A percentile compares a stretch with the other conserved stretches of the same genome.
phyloP scores from a whole-genome alignment of 805 yeast genomes.

The Candida dajiaensis region DNA sequence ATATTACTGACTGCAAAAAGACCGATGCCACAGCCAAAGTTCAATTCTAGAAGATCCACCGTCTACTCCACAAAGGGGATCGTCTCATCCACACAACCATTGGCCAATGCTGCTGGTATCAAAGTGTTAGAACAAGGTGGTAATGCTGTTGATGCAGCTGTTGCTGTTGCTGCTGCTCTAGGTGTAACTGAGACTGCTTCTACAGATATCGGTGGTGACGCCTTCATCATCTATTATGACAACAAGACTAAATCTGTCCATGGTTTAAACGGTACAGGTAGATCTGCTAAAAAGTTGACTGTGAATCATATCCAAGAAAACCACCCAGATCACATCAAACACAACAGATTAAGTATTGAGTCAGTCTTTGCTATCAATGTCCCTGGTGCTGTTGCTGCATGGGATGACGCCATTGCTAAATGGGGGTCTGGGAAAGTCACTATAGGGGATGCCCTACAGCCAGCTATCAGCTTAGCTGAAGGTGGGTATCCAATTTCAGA shows the following conservation, averaged over 20 bases:
- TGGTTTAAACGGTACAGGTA: conserved; percentile 75
- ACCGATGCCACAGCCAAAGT: conserved; percentile 18
- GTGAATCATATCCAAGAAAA: conserved; percentile 41
- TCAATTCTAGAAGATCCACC: conserved; percentile 61
- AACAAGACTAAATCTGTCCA: conserved; percentile 42
- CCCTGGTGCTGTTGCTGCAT: conserved; percentile 78
- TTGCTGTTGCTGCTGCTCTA: conserved; percentile 52
- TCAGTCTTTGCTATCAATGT: conserved; percentile 62
- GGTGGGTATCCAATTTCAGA: conserved; percentile 61
- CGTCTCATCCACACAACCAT: conserved; percentile 70
- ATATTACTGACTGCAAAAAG: too few species aligned
- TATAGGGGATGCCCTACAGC: conserved; percentile 50
- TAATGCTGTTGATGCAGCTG: conserved; percentile 61
- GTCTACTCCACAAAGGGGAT: conserved; percentile 71
- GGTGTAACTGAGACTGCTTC: conserved; percentile 53
- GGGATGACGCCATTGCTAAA: conserved; percentile 60
- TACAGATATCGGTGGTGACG: conserved; percentile 64
- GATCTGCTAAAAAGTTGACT: conserved; percentile 47
- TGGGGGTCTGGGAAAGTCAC: conserved; percentile 73
- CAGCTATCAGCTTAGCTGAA: conserved; percentile 66
- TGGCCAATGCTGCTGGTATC: conserved; percentile 71
- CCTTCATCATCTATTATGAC: conserved; percentile 57
- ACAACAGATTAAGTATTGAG: conserved; percentile 42
- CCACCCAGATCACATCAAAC: conserved; percentile 30
- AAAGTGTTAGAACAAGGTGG: conserved; percentile 66